Evolutionary conservation across 2,329 filamentous ascomycete species (phyloP).

Genomic region (Ophiostoma tasmaniense): DNA sequence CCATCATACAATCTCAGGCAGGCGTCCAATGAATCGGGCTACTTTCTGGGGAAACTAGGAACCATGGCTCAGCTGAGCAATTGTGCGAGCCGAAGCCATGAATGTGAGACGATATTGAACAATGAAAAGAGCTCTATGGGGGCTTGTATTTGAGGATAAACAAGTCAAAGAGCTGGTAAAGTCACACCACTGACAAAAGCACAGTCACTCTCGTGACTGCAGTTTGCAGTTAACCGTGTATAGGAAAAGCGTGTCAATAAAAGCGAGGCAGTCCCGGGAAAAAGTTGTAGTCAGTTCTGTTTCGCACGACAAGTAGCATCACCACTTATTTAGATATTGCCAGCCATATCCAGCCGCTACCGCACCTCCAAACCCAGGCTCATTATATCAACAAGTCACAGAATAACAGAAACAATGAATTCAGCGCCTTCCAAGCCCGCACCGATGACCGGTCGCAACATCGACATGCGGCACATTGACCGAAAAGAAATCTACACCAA

Average conservation of each 20-base stretch:
- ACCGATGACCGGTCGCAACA: slow-evolving; percentile 16
- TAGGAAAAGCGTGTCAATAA: neutral
- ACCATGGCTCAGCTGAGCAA: neutral
- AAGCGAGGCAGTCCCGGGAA: neutral
- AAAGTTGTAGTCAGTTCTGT: neutral
- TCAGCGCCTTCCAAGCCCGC: neutral
- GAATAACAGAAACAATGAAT: neutral
- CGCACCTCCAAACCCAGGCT: too few species aligned
- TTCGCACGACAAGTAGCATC: neutral
- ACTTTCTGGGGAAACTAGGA: neutral
- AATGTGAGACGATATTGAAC: neutral
- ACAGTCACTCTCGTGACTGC: neutral
- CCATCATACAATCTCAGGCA: neutral
- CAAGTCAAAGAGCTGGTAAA: neutral
- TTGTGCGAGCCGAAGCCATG: neutral
- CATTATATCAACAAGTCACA: neutral
- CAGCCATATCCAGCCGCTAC: too few species aligned
- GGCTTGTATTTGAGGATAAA: neutral
- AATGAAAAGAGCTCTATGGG: neutral
- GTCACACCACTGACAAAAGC: neutral
- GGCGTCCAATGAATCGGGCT: neutral
- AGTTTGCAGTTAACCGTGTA: neutral
- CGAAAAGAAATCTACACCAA: slow-evolving; percentile 63
- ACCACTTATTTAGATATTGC: too few species aligned
- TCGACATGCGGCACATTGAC: slow-evolving; percentile 49